These are phyloP conservation scores for Rhizophagus clarus DNA, from an alignment of 192 early-diverging fungal genomes.

Conservation along the genomic window DNA sequence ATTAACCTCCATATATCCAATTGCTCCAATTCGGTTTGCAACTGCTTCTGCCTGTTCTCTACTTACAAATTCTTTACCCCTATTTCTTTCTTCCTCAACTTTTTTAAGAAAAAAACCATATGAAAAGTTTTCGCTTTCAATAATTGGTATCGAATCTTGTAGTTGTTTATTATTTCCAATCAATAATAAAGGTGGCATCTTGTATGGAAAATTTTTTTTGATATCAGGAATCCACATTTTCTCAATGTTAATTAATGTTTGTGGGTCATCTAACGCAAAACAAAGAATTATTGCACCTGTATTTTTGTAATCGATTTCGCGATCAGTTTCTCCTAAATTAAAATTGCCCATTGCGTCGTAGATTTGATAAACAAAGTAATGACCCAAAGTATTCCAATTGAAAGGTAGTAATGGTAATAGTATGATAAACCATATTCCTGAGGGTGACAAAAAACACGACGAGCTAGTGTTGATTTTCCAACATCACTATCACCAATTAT, in stretches of 20 bases:
- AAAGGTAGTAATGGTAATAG: not conserved
- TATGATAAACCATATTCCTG: not conserved
- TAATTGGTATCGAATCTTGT: not conserved
- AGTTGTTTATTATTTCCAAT: not conserved
- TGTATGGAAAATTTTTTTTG: constrained; percentile 16
- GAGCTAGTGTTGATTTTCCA: not conserved
- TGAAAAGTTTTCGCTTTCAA: not conserved
- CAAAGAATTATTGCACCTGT: constrained; percentile 11
- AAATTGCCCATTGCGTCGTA: not conserved
- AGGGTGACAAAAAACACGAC: not conserved
- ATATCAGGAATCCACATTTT: constrained; percentile 1
- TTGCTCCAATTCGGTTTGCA: constrained; percentile 7
- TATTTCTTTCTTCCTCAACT: constrained; percentile 4
- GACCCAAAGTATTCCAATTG: not conserved
- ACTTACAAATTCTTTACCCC: constrained; percentile 8
- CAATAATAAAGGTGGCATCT: constrained; percentile 15
- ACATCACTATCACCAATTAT: constrained; percentile 1
- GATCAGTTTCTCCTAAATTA: not conserved
- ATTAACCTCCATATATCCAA: constrained; percentile 7
- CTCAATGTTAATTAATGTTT: not conserved
- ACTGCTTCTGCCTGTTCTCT: not conserved
- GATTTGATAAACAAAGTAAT: not conserved
- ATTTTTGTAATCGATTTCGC: not conserved
- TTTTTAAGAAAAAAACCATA: not conserved
- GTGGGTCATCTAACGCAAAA: constrained; percentile 10